Conservation (phyloP, 306 rosid genomes). For the Citrullus mucosospermus region DNA sequence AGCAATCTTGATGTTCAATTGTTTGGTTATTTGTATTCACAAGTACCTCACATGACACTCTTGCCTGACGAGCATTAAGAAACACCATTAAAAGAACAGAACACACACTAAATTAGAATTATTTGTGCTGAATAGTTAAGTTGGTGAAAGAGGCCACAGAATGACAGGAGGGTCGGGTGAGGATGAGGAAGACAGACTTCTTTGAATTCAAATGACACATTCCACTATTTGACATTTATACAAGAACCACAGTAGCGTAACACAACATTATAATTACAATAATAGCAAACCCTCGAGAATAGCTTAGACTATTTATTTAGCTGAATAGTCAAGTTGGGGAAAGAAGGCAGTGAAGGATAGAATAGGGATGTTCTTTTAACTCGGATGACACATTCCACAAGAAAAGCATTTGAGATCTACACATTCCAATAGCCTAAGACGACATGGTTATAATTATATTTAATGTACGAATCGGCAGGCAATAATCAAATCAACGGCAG, state of each 20-base stretch:
- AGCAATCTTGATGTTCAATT: slow-evolving; percentile 62
- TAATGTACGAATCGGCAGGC: neutral
- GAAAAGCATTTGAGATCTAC: neutral
- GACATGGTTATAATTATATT: neutral
- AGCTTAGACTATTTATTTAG: neutral
- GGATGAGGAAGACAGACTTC: neutral
- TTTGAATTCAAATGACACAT: neutral
- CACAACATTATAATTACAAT: neutral
- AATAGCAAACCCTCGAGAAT: neutral
- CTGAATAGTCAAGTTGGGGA: neutral
- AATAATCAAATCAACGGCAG: neutral
- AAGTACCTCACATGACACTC: slow-evolving; percentile 54
- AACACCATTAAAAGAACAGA: slow-evolving; percentile 3
- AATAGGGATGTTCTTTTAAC: neutral
- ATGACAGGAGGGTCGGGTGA: neutral
- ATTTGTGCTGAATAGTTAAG: neutral
- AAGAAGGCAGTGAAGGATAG: neutral
- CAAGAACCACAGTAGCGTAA: neutral
- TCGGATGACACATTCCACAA: neutral
- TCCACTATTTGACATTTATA: neutral
- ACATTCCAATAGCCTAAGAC: neutral
- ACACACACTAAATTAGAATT: neutral
- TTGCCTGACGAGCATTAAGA: slow-evolving; percentile 32
- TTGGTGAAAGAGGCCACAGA: neutral
- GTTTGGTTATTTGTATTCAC: slow-evolving; percentile 42